Conservation (phyloP, 805 yeast genomes). For the baker's yeast (Saccharomyces cerevisiae) region DNA sequence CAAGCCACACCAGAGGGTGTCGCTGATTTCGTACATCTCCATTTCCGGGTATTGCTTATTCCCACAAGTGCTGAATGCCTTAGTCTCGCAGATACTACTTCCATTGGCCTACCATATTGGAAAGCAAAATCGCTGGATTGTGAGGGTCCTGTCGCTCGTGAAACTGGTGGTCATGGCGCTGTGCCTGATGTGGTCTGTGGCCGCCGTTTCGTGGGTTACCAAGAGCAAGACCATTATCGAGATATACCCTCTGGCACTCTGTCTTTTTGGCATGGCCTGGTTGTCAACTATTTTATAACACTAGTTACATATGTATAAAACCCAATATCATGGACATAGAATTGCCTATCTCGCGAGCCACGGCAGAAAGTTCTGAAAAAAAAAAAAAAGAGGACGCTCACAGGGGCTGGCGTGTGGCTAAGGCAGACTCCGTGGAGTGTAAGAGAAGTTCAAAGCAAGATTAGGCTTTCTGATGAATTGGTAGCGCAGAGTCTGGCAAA, state of each 20-base stretch:
- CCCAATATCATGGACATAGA: background rate
- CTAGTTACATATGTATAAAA: background rate
- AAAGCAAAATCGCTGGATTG: slow-evolving; percentile 7
- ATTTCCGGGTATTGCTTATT: slow-evolving; percentile 29
- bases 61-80: slow-evolving; percentile 25
- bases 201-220: slow-evolving; percentile 20
- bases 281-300: slow-evolving; percentile 12
- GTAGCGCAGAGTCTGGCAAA: background rate
- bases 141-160: slow-evolving; percentile 13
- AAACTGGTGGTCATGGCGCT: slow-evolving; percentile 13
- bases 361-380: background rate
- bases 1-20: slow-evolving; percentile 18
- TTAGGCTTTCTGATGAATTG: background rate
- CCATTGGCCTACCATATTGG: slow-evolving; percentile 20
- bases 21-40: slow-evolving; percentile 27
- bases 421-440: background rate
- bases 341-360: background rate
- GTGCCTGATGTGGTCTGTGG: slow-evolving; percentile 23
- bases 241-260: slow-evolving; percentile 22
- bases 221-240: slow-evolving; percentile 18
- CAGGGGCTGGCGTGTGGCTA: background rate
- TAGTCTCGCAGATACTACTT: slow-evolving; percentile 18
- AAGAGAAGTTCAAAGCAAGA: background rate
- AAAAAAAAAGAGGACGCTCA: background rate
- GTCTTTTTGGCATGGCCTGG: slow-evolving; percentile 24